Conservation (phyloP, 371 early-diverging fungal species). For the Mucor piriformis region DNA sequence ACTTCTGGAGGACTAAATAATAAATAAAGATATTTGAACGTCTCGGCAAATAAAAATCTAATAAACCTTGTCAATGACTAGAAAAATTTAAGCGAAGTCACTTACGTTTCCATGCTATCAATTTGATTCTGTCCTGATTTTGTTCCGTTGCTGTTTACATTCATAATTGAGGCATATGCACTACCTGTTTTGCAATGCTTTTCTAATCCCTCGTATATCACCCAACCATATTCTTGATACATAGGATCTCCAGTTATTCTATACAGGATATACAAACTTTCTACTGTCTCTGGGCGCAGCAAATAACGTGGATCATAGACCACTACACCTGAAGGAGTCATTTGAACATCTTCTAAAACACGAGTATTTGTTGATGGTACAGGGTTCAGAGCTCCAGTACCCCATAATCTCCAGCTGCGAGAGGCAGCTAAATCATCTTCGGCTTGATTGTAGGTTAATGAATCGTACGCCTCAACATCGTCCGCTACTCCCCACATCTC, state of each 20-base stretch:
- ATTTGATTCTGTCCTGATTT: conserved; percentile 31
- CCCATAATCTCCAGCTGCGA: conserved; percentile 37
- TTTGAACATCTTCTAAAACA: not conserved
- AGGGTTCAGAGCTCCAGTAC: not conserved
- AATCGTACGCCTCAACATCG: conserved; percentile 20
- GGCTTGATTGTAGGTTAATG: conserved; percentile 31
- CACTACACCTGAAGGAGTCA: conserved; percentile 11
- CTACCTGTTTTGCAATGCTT: conserved; percentile 59
- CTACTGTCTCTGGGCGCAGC: conserved; percentile 70
- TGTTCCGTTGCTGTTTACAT: conserved; percentile 48
- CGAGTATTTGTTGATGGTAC: not conserved
- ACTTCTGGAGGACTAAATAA: conserved; percentile 66
- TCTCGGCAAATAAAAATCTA: conserved; percentile 82
- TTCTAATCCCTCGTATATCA: conserved; percentile 71
- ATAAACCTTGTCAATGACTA: not conserved
- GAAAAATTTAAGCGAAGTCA: not conserved
- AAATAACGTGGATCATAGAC: conserved; percentile 20
- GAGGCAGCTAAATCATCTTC: conserved; percentile 14
- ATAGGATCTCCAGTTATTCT: conserved; percentile 73
- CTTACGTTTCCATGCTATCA: conserved; percentile 53
- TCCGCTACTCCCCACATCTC: conserved; percentile 45
- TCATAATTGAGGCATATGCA: conserved; percentile 65
- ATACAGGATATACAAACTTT: conserved; percentile 75
- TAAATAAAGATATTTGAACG: conserved; percentile 87
- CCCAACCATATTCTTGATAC: conserved; percentile 78